A percentile compares a stretch with the other conserved stretches of the same genome.
Conservation (phyloP, 352 stramenopile species). For the Albugo laibachii region DNA sequence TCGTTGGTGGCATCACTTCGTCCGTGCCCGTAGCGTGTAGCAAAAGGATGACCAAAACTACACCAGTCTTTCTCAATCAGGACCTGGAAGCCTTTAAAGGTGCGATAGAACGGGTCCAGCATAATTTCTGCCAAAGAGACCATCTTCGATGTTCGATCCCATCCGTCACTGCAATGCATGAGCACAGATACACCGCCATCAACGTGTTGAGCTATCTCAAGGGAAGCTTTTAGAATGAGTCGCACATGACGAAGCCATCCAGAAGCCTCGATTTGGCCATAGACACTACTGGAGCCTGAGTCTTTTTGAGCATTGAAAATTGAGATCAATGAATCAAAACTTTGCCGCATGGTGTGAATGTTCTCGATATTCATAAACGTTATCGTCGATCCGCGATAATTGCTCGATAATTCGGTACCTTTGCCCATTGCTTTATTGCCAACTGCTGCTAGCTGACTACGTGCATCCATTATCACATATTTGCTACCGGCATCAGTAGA, state of each 20-base stretch:
- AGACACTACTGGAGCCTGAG: conserved; percentile 46
- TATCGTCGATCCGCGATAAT: conserved; percentile 88
- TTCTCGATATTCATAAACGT: conserved; percentile 98
- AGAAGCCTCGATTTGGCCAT: conserved; percentile 80
- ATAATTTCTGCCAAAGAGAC: conserved; percentile 89
- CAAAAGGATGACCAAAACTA: conserved; percentile 97
- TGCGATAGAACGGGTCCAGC: conserved; percentile 96
- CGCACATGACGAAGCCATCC: conserved; percentile 93
- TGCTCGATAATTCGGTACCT: conserved; percentile 88
- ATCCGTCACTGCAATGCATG: conserved; percentile 97
- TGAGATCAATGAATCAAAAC: conserved; percentile 71
- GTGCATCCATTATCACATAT: conserved; percentile 73
- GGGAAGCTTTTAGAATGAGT: conserved; percentile 82
- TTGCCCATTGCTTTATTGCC: conserved; percentile 85
- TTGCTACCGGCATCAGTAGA: conserved; percentile 20
- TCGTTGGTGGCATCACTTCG: conserved; percentile 76
- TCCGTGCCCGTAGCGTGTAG: conserved; percentile 84
- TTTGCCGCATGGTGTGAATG: conserved; percentile 94
- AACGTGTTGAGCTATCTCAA: conserved; percentile 84
- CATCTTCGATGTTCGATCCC: conserved; percentile 98
- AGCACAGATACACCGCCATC: conserved; percentile 89
- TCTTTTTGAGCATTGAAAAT: conserved; percentile 66
- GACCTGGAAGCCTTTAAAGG: conserved; percentile 87
- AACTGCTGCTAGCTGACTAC: conserved; percentile 62
- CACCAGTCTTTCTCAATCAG: conserved; percentile 99